A percentile compares a stretch with the other conserved stretches of the same genome.
Evolutionary conservation across 2,329 filamentous ascomycete species (phyloP).

Genomic region (Ophiostoma ips): DNA sequence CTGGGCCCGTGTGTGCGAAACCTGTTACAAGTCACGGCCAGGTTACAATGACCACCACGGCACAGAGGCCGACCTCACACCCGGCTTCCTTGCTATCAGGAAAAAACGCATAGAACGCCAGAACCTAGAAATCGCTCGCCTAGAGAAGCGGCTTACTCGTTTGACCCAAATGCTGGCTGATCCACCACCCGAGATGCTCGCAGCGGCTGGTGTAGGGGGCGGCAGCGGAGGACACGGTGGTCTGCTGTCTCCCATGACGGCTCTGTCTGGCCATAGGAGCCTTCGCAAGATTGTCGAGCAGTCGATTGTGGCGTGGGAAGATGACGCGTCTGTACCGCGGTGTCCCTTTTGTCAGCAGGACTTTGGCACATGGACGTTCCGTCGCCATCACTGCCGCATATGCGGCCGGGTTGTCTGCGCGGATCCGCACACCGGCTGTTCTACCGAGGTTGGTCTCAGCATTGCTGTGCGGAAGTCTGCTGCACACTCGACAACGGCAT

Average conservation of each 20-base stretch:
- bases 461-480: conserved; percentile 41
- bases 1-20: conserved; percentile 95
- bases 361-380: conserved; percentile 84
- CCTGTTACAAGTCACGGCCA: conserved; percentile 93
- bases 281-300: conserved; percentile 75
- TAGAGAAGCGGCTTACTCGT: conserved; percentile 86
- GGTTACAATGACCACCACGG: conserved; percentile 88
- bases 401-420: conserved; percentile 90
- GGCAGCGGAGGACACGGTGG: conserved; percentile 20
- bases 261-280: conserved; percentile 54
- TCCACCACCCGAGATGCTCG: conserved; percentile 30
- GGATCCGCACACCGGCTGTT: conserved; percentile 73
- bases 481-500: background rate
- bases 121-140: conserved; percentile 71
- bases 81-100: conserved; percentile 55
- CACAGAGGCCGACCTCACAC: conserved; percentile 54
- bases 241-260: conserved; percentile 46
- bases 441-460: conserved; percentile 67
- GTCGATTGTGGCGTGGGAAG: conserved; percentile 87
- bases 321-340: conserved; percentile 63
- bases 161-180: conserved; percentile 72
- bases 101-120: conserved; percentile 70
- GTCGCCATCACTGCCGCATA: conserved; percentile 85
- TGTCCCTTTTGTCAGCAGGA: conserved; percentile 96
- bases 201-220: background rate